A percentile compares a stretch with the other conserved stretches of the same genome.
These are phyloP conservation scores for Rubia yunnanensis DNA, from an alignment of 257 asterid species.

Conservation along the genomic window DNA sequence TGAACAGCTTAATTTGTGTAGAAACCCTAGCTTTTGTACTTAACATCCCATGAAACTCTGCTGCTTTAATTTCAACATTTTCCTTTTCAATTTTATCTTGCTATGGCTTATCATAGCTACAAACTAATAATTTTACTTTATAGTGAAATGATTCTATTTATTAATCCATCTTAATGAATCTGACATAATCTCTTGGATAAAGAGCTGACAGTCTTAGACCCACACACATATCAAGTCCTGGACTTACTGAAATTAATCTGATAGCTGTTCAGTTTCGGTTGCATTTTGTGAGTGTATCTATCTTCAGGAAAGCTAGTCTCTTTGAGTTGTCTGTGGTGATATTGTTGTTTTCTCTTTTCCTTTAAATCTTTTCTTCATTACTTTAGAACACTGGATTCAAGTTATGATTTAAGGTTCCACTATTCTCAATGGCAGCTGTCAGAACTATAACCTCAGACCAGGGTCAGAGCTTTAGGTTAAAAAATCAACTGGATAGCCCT, in stretches of 20 bases:
- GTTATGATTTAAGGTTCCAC: not conserved
- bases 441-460: slow-evolving; percentile 34
- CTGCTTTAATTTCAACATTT: not conserved
- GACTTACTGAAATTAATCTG: not conserved
- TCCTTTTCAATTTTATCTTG: not conserved
- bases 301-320: not conserved
- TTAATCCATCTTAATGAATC: too few relatives aligned
- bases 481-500: slow-evolving; percentile 39
- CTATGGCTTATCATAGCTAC: too few relatives aligned
- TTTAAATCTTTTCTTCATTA: not conserved
- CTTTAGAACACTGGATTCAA: not conserved
- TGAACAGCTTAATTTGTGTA: not conserved
- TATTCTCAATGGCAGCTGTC: slow-evolving; percentile 42
- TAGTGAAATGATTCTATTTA: too few relatives aligned
- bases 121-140: too few relatives aligned
- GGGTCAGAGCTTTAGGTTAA: slow-evolving; percentile 22
- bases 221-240: not conserved
- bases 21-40: not conserved
- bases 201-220: not conserved
- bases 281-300: not conserved
- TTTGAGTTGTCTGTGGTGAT: not conserved
- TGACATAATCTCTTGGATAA: not conserved
- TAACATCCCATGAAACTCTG: not conserved
- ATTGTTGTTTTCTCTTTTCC: not conserved
- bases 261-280: not conserved